phyloP scores from a whole-genome alignment of 306 rosid genomes.

The Astragalus glycyphyllos region DNA sequence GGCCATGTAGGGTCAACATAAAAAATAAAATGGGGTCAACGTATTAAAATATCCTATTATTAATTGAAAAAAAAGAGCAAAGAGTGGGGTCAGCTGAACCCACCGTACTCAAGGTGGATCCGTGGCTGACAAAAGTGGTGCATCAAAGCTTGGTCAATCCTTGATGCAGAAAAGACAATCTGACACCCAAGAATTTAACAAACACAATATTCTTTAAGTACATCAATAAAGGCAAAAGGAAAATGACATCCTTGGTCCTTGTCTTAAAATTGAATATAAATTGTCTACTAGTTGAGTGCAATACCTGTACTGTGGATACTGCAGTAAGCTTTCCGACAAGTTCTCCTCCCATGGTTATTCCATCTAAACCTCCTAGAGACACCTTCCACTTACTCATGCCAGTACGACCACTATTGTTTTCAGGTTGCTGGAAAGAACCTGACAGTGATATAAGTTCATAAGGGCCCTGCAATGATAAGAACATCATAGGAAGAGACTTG shows the following conservation, averaged over 20 bases:
- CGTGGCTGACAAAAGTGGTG: conserved; percentile 32
- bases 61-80: too few relatives aligned
- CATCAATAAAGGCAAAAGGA: neutral
- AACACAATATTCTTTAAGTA: conserved; percentile 8
- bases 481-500: conserved; percentile 12
- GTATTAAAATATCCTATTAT: too few relatives aligned
- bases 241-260: conserved; percentile 16
- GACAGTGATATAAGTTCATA: conserved; percentile 76
- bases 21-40: too few relatives aligned
- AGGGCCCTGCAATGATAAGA: conserved; percentile 66
- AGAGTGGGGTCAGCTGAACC: too few relatives aligned
- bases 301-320: conserved; percentile 77
- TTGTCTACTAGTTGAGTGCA: conserved; percentile 26
- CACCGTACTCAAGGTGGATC: too few relatives aligned
- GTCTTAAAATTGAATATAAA: conserved; percentile 1
- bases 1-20: too few relatives aligned
- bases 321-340: conserved; percentile 78
- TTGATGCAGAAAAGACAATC: neutral
- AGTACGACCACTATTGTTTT: conserved; percentile 50
- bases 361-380: conserved; percentile 66
- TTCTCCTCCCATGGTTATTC: conserved; percentile 75
- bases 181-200: neutral
- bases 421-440: conserved; percentile 57
- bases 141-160: conserved; percentile 7
- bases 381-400: conserved; percentile 58